Conservation (phyloP, 164 flowering plant species). For the Pachysandra terminalis region DNA sequence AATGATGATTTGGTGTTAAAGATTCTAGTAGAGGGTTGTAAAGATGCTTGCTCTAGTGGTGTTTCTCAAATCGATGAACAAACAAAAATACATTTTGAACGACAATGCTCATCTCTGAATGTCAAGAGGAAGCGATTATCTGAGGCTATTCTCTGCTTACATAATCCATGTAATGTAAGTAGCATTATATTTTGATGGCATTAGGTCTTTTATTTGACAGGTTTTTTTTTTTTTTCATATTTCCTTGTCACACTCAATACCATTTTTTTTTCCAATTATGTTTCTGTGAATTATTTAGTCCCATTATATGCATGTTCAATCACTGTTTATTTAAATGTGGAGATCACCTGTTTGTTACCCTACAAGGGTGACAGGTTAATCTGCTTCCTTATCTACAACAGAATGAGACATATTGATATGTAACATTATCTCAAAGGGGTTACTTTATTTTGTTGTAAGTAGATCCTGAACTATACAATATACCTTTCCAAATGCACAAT, state of each 20-base stretch:
- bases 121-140: conserved; percentile 37
- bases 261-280: neutral
- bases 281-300: neutral
- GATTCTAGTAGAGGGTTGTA: conserved; percentile 41
- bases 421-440: too few relatives aligned
- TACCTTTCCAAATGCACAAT: too few relatives aligned
- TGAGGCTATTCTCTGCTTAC: conserved; percentile 31
- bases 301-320: too few relatives aligned
- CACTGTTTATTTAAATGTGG: neutral
- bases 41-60: conserved; percentile 16
- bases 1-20: conserved; percentile 39
- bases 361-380: neutral
- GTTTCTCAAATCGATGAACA: conserved; percentile 9
- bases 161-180: conserved; percentile 46
- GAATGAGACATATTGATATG: too few relatives aligned
- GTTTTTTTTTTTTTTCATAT: neutral
- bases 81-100: conserved; percentile 14
- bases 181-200: conserved; percentile 1
- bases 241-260: neutral
- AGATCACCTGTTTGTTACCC: neutral
- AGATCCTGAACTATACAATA: too few relatives aligned
- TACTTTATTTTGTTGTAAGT: too few relatives aligned
- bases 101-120: conserved; percentile 13
- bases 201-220: neutral
- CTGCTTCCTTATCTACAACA: too few relatives aligned